Evolutionary conservation across 345 rosid genomes (phyloP), one percentile per base, ranked within the genome.

Genomic region (Zanthoxylum bungeanum): DNA sequence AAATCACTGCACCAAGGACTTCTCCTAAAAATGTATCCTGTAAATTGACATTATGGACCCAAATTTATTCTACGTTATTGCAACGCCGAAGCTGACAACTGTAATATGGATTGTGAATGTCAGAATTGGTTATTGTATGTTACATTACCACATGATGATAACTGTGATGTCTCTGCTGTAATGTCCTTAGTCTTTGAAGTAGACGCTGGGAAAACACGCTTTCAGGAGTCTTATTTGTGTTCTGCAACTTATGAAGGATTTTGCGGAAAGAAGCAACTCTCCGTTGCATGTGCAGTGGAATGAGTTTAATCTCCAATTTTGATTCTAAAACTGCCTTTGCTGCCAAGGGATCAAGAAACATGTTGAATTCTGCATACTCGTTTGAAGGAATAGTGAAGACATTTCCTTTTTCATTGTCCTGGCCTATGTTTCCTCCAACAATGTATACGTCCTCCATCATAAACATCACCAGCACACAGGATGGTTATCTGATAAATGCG

Each of bases 11-110:
- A 19, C 98, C 97, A 31, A 88, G 81, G 56, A 91, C 76, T 78
- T 94, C 97, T 3, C 98, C 97, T 68, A 87, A 66, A 83, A 91
- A 94, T 34, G 80, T 87, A 56, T 83, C 91, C 98, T 89, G 84
- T 73, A 76, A 53, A 33, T 16, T 22, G 21, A 30, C n/a, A 24
- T 60, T 47, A 47, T 47, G 75, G 19, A 22, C 11, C 31, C 12
- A 33, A 58, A 58, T 33, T 31, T 19, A 19, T 19, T 11, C 21
- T 12, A n/a, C 4, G 56, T 14, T 50, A 5, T 47, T 3, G n/a
- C 56, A 46, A 19, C n/a, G 46, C 57, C 31, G 17, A 66, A 5
- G 31, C 27, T 17, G 42, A 40, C 9, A 2, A 12, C 11, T 34
- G 66, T 4, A 39, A 0, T 11, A 12, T 36, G 56, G 11, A 22